Base-by-base conservation (phyloP, 1,139 yeast genomes). In the Candida tunisiensis region DNA sequence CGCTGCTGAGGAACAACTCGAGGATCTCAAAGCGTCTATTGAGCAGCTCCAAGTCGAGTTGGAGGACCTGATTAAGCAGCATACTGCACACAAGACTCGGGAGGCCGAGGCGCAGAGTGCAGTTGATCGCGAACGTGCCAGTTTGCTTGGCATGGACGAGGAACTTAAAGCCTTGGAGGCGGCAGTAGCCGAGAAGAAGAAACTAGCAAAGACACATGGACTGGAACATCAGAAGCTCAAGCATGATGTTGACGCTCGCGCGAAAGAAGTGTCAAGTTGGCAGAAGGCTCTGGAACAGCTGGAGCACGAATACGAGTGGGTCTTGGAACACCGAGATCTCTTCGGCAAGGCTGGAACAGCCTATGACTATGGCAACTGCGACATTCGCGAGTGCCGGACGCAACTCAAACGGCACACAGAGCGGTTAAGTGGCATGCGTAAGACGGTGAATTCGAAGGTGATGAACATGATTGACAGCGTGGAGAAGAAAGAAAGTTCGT, bases 381-480 rank as follows among this genome's bases (percentile, higher is more conserved):
- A 80, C 41, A 50, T 80, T 18, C 66, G 64, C 5, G 74, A 74
- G 35, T 65, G 72, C 38, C 66, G 70, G 33, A 65, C 62, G 15
- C 69, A 74, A 36, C 64, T 73, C 26, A 56, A 53, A 8, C 62
- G 65, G 23, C 61, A 82, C 36, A 59, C 65, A 24, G 80, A 69
- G 17, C 65, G 72, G 34, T 72, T 72, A 42, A 66, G 69, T 34
- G 69, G 69, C 8, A 17, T 39, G 6, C 23, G 25, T 4, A 29
- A 30, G 16, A 32, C 30, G n/a, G 93, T 88, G 17, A 85, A 85
- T 44, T 66, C 79, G 8, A 78, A 83, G 44, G 88, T 88, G 35
- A 80, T 85, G 85, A 73, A 74, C 41, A 79, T 83, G 82, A 82
- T 91, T 39, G 96, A 85, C 42, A 79, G 75, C 38, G 93, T 83